Base-by-base conservation (phyloP, 2,329 filamentous ascomycete species). In the Aspergillus pseudotamarii region DNA sequence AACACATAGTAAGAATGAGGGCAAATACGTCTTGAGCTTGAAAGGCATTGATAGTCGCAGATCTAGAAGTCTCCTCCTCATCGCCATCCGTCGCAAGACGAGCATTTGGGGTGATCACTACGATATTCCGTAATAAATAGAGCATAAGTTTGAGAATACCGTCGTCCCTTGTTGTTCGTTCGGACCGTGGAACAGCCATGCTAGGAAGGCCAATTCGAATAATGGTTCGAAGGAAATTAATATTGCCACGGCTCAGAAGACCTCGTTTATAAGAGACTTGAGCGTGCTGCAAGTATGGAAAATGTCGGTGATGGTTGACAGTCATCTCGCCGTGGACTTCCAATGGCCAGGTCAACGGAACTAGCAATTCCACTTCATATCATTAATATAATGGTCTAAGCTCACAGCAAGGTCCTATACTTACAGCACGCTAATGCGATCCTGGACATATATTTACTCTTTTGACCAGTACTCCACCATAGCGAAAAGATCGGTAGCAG, bases 261-360 rank as follows among this genome's bases (percentile, higher is more conserved):
- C 90, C 89, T 60, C 92, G 87, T 80, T 99, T 99, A 81, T 99
- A 99, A 64, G 86, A 86, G 6, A 96, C 85, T 75, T 98, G 95
- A 0, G 92, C 91, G 61, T 96, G 86, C 76, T 95, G 91, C 23
- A 99, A 85, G 60, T 95, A 95, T 1, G 95, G 93, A 46, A 94
- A 87, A 79, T 99, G 95, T 62, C 93, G 88, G 75, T 97, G 91
- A 76, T 98, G 93, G 75, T 99, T 98, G 71, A 93, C 83, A 4
- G 93, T 98, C 86, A 95, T 94, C 72, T 91, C 87, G 63, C 91
- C 88, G 66, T 87, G 84, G 64, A 94, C 88, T 65, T 97, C 92
- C 72, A 97, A 85, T 0, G 95, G 94, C 94, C 94, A 98, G 21
- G 95, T 99, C 72, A 99, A 81, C 5, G 94, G 93, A 1, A 96